Evolutionary conservation across 2,329 filamentous ascomycete genomes (phyloP).

Genomic region (Eurotiales sp.): DNA sequence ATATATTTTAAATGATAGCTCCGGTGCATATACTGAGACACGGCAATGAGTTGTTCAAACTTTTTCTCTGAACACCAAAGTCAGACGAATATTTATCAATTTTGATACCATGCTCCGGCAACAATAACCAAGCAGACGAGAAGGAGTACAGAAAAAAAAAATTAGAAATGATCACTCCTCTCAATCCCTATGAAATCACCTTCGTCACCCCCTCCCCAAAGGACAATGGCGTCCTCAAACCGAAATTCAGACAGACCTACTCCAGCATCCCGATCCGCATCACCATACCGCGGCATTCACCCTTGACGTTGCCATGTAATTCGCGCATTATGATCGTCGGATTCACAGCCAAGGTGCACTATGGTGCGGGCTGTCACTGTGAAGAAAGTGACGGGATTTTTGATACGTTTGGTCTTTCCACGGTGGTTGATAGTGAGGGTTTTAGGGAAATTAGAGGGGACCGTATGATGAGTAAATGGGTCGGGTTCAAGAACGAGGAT

Average conservation of each 20-base stretch:
- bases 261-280: slow-evolving; percentile 7
- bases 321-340: not conserved
- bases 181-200: slow-evolving; percentile 1
- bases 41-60: no score
- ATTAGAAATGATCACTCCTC: not conserved
- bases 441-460: slow-evolving; percentile 7
- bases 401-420: slow-evolving; percentile 1
- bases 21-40: no score
- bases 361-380: slow-evolving; percentile 1
- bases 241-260: not conserved
- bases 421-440: slow-evolving; percentile 2
- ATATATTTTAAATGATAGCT: no score
- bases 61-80: no score
- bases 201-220: slow-evolving; percentile 7
- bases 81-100: no score
- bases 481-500: not conserved
- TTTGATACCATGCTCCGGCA: not conserved
- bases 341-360: slow-evolving; percentile 7
- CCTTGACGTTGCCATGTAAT: not conserved
- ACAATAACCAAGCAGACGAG: no score
- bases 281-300: slow-evolving; percentile 1
- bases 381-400: not conserved
- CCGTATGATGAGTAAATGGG: slow-evolving; percentile 8
- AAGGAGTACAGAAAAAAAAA: not conserved
- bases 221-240: slow-evolving; percentile 10